Percentiles rank a stretch among this genome's conserved stretches.
These are phyloP conservation scores for Plasmodium reichenowi DNA, from an alignment of 169 alveolate species.

Conservation along the genomic window DNA sequence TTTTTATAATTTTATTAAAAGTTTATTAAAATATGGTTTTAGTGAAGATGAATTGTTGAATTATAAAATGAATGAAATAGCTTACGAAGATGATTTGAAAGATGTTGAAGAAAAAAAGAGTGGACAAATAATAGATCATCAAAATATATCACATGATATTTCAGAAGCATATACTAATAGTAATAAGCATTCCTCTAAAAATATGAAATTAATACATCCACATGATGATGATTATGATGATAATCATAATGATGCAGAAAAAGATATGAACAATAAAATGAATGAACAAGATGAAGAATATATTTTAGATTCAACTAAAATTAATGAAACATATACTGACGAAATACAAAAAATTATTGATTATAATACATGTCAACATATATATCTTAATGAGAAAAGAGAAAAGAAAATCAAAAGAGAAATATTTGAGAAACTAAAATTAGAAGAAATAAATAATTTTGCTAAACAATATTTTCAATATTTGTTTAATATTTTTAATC, in stretches of 20 bases:
- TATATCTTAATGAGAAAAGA: constrained; percentile 61
- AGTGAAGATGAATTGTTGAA: constrained; percentile 44
- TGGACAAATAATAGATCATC: background rate
- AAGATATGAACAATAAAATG: background rate
- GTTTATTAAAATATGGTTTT: constrained; percentile 46
- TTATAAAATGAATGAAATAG: constrained; percentile 50
- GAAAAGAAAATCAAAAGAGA: constrained; percentile 60
- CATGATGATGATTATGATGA: too few species aligned
- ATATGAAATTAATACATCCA: constrained; percentile 54
- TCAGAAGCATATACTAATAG: constrained; percentile 8
- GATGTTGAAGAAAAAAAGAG: background rate
- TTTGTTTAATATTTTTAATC: constrained; percentile 62
- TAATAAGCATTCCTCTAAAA: constrained; percentile 11
- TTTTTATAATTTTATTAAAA: constrained; percentile 53
- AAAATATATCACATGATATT: constrained; percentile 8
- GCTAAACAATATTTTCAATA: constrained; percentile 67
- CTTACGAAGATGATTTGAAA: constrained; percentile 10
- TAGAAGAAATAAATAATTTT: constrained; percentile 51
- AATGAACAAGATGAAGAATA: constrained; percentile 31
- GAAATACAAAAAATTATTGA: constrained; percentile 74
- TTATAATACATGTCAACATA: constrained; percentile 50
- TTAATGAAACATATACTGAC: constrained; percentile 68
- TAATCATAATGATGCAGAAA: background rate
- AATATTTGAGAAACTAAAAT: constrained; percentile 40
- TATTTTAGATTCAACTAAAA: constrained; percentile 36